Evolutionary conservation across 371 early-diverging fungal genomes (phyloP), one percentile per base, ranked within the genome.

Genomic region (Modicella reniformis): DNA sequence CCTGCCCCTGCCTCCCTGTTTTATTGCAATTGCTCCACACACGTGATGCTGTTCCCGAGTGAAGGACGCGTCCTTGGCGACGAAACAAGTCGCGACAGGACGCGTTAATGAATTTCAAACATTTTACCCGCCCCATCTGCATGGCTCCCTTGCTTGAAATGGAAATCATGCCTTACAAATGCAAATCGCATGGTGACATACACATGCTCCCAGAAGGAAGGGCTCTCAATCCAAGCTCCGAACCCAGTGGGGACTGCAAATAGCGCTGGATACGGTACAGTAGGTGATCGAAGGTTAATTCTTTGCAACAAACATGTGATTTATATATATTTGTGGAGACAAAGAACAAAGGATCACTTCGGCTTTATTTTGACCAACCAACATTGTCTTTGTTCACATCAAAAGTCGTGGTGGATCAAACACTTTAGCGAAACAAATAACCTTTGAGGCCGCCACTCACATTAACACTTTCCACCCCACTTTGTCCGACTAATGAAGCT

Each of bases 311-410:
- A n/a, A n/a, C n/a, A n/a, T n/a, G n/a, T n/a, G n/a, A n/a, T 19
- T 44, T 17, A 17, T 17, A 19, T 6, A 6, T 44, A 19, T 44
- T 44, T 44, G 44, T 44, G 44, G 44, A 44, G 44, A 44, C 44
- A 17, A 37, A 37, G 44, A 3, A 10, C 17, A 6, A 32, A 32
- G n/a, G n/a, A n/a, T 17, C 6, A 12, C 60, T 26, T 59, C 60
- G 62, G 62, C 51, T 52, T 34, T 62, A 62, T 37, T 62, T 62
- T 62, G 51, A 62, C 62, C 51, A 62, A 62, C 53, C 62, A 23
- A 21, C 28, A 37, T 62, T 52, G 5, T 44, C 44, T 19, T 19
- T 17, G 44, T 10, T 10, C 44, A n/a, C n/a, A n/a, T n/a, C n/a
- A n/a, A n/a, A n/a, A n/a, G n/a, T n/a, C n/a, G n/a, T n/a, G n/a